A percentile compares a stretch with the other conserved stretches of the same genome.
These are phyloP conservation scores for Yamadazyma philogaea DNA, from an alignment of 805 yeast species.

Conservation along the genomic window DNA sequence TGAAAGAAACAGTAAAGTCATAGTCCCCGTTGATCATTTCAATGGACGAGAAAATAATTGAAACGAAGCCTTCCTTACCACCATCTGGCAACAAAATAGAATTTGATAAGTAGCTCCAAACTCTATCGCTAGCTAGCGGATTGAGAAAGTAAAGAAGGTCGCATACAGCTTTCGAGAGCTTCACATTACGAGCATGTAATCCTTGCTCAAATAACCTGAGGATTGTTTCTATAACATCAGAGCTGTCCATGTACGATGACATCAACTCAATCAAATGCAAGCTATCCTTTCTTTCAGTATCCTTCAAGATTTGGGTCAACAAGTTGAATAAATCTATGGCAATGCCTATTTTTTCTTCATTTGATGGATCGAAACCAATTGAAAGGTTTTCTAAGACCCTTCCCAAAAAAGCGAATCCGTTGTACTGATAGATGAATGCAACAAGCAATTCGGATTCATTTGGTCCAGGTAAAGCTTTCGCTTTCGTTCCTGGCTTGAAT, in stretches of 20 bases:
- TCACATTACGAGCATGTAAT: conserved; percentile 51
- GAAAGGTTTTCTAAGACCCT: conserved; percentile 66
- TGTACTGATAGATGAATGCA: conserved; percentile 68
- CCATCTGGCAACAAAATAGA: conserved; percentile 62
- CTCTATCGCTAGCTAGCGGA: conserved; percentile 54
- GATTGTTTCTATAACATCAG: conserved; percentile 60
- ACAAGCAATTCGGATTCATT: conserved; percentile 40
- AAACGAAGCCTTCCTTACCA: conserved; percentile 60
- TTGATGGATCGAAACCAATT: conserved; percentile 33
- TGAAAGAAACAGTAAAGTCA: conserved; percentile 57
- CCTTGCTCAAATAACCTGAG: conserved; percentile 68
- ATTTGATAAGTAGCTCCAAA: conserved; percentile 75
- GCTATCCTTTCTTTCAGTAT: conserved; percentile 24
- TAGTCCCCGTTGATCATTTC: conserved; percentile 71
- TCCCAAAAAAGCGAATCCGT: conserved; percentile 88
- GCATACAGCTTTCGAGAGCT: conserved; percentile 44
- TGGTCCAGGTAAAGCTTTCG: conserved; percentile 59
- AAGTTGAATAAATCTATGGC: conserved; percentile 51
- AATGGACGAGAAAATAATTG: conserved; percentile 61
- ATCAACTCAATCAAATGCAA: conserved; percentile 33
- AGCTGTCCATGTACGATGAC: conserved; percentile 50
- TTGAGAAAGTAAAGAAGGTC: conserved; percentile 49
- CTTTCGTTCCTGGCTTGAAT: conserved; percentile 55
- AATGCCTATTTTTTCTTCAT: conserved; percentile 36
- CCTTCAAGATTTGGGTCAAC: conserved; percentile 43